A percentile compares a stretch with the other conserved stretches of the same genome.
These are phyloP conservation scores for Crithidia brevicula DNA, from an alignment of 208 protist species.

Conservation along the genomic window DNA sequence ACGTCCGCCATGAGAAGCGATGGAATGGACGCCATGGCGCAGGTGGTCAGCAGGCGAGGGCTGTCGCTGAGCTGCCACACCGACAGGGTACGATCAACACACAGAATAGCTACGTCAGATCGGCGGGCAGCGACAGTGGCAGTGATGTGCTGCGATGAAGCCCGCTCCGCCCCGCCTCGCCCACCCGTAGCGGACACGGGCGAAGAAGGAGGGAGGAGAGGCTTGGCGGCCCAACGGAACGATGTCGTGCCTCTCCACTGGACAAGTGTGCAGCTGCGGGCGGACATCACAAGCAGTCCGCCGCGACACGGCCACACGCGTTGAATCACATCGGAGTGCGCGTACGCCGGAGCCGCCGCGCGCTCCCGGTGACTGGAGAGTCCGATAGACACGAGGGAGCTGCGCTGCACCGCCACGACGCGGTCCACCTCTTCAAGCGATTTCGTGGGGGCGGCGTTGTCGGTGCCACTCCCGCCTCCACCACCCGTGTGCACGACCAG, in stretches of 20 bases:
- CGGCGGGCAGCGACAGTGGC: conserved; percentile 13
- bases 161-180: too few relatives aligned
- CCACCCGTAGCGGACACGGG: not conserved
- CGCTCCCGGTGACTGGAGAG: conserved; percentile 4
- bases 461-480: too few relatives aligned
- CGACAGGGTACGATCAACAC: conserved; percentile 7
- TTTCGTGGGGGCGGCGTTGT: not conserved
- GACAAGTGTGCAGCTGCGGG: conserved; percentile 10
- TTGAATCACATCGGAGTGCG: conserved; percentile 18
- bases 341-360: conserved; percentile 1
- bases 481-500: conserved; percentile 31
- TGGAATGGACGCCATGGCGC: not conserved
- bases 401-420: conserved; percentile 29
- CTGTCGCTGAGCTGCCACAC: conserved; percentile 28
- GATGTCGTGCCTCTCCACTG: conserved; percentile 4
- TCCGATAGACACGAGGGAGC: conserved; percentile 6
- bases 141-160: not conserved
- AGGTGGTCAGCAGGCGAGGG: conserved; percentile 4
- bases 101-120: conserved; percentile 15
- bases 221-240: conserved; percentile 1
- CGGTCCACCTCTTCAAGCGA: conserved; percentile 6
- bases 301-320: conserved; percentile 20
- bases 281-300: conserved; percentile 13
- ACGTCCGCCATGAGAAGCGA: conserved; percentile 7
- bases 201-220: not conserved